Base-by-base conservation (phyloP, 2,329 filamentous ascomycete genomes). In the Epichloe sibirici region DNA sequence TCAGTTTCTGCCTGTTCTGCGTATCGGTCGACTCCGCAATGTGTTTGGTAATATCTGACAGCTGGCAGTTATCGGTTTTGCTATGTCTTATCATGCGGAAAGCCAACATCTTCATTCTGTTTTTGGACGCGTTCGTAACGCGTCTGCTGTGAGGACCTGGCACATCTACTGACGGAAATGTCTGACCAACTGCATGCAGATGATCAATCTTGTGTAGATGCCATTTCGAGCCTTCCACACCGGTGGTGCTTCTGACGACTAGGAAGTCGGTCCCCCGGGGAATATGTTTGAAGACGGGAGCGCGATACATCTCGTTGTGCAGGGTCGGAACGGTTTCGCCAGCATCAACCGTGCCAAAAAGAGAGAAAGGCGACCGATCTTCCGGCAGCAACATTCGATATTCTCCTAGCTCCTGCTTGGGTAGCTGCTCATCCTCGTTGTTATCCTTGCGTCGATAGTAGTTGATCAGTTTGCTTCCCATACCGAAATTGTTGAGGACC, bases 71-170 rank as follows among this genome's bases (percentile, higher is more conserved):
- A 55, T 83, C 74, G 28, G 84, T 79, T 17, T 81, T 74, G 61
- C 85, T 89, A 61, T 88, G 87, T 56, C 84, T 80, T 61, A 95
- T 88, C 65, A 95, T 83, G 49, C 93, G 86, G 66, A 89, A 96
- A 0, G 90, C 87, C 40, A 98, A 83, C 85, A 96, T 96, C 73
- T 93, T 95, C 68, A 98, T 83, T 38, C 93, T 83, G 68, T 93
- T 95, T 74, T 98, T 98, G 38, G 88, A 85, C n/a, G 91, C 90
- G 53, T 94, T 95, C 0, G 93, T 98, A 34, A 97, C 91, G 67
- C 93, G 95, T 56, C 93, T 80, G 39, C 90, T 94, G 65, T 97
- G 90, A 3, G 90, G 91, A 0, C 90, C 90, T 3, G 93, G 93
- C 5, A 98, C 86, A 62, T 97, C 90, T 34, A 91, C 82, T 0